Base-by-base conservation (phyloP, 78 protist genomes). In the Cavenderia fasciculata region DNA sequence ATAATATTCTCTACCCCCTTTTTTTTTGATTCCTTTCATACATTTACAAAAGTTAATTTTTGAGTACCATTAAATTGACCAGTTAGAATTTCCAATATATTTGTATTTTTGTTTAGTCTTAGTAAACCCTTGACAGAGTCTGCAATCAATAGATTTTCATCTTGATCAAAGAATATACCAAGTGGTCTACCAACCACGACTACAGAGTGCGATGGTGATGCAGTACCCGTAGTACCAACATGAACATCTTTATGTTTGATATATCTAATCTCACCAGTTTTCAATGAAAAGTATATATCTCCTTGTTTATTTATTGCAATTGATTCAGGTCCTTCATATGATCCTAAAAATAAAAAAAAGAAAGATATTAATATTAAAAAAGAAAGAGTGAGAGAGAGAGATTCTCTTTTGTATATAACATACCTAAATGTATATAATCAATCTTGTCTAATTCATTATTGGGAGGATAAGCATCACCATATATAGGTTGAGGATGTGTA, bases 121-220 rank as follows among this genome's bases (percentile, higher is more conserved):
- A 82, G 57, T 41, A 82, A n/a, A 44, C 90, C 90, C 44, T 82
- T 82, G 0, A 82, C 70, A 19, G 90, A 10, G 33, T 82, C 90
- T 1, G 90, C 90, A 18, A 82, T 57, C 27, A 82, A 25, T 2
- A 82, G 33, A 68, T 68, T 65, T 33, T 82, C 90, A 19, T 82
- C 78, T 19, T 27, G 31, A 68, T 82, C 90, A 11, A 82, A 18
- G n/a, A 59, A 12, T 18, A 82, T n/a, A 21, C 90, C 90, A 5
- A 82, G 51, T 41, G 90, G 79, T 11, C 90, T 8, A 31, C 90
- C 90, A 68, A 21, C 65, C 1, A 65, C 63, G 21, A 27, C 4
- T 11, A 49, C 11, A 8, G 19, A n/a, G 27, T 59, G 38, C 7
- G 74, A 70, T 27, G 47, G 10, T 2, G n/a, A 4, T 49, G 5